Conservation (phyloP, 257 asterid species). For the Henckelia pumila region DNA sequence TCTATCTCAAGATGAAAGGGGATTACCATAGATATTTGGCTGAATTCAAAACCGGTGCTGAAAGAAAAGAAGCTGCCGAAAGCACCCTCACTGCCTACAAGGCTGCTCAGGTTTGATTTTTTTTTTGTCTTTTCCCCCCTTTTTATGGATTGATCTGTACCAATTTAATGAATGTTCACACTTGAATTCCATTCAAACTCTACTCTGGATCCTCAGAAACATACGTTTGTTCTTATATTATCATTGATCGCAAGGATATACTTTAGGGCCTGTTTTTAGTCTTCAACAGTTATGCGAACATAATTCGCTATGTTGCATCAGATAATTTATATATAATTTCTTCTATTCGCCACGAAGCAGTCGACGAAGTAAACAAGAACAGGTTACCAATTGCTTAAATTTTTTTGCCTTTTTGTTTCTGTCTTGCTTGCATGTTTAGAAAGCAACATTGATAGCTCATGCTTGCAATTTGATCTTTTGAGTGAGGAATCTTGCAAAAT, state of each 20-base stretch:
- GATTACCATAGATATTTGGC: conserved; percentile 80
- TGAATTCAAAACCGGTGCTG: conserved; percentile 66
- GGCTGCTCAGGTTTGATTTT: conserved; percentile 67
- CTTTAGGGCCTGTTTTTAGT: not conserved
- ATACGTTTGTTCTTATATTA: no score
- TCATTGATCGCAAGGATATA: not conserved
- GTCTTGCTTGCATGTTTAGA: not conserved
- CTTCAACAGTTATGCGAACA: not conserved
- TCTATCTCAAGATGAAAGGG: conserved; percentile 82
- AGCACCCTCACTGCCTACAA: conserved; percentile 76
- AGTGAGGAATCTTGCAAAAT: not conserved
- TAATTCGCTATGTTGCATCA: no score
- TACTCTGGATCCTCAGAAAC: not conserved
- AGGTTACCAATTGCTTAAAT: not conserved
- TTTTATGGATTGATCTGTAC: not conserved
- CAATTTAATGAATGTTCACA: not conserved
- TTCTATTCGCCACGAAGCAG: not conserved
- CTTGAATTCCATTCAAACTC: not conserved
- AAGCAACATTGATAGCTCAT: not conserved
- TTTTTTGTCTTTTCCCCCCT: not conserved
- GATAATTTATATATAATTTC: not conserved
- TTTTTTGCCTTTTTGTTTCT: not conserved
- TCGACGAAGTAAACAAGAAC: not conserved
- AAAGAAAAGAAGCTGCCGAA: conserved; percentile 82
- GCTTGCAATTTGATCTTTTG: not conserved